Percentiles rank a stretch among this genome's conserved stretches.
Evolutionary conservation across 768 basidiomycete species (phyloP).

Genomic region (Termitomyces sp.): DNA sequence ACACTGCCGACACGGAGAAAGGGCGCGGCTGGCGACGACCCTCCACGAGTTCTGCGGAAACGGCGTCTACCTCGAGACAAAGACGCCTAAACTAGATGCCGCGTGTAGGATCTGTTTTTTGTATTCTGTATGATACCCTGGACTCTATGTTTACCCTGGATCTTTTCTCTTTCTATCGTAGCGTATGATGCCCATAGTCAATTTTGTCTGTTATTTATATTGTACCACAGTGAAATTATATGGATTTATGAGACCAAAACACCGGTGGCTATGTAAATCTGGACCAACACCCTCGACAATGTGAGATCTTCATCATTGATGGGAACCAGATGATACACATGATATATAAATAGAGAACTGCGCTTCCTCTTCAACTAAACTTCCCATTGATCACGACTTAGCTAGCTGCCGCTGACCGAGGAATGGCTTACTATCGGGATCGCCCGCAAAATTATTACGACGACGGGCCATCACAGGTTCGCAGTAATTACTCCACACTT

Average conservation of each 20-base stretch:
- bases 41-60: slow-evolving; percentile 42
- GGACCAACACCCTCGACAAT: neutral
- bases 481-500: neutral
- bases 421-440: slow-evolving; percentile 16
- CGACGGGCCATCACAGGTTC: slow-evolving; percentile 12
- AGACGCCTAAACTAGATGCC: neutral
- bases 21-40: slow-evolving; percentile 26
- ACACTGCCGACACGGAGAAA: slow-evolving; percentile 53
- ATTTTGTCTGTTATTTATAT: slow-evolving; percentile 6
- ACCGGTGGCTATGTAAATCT: neutral
- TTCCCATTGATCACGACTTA: neutral
- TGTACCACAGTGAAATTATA: neutral
- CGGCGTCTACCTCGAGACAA: slow-evolving; percentile 28
- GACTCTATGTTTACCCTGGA: slow-evolving; percentile 17
- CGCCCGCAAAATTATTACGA: slow-evolving; percentile 17
- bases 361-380: neutral
- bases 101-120: neutral
- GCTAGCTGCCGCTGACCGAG: neutral
- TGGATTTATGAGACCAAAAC: neutral
- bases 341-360: neutral
- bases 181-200: slow-evolving; percentile 4
- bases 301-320: neutral
- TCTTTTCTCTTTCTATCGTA: slow-evolving; percentile 2
- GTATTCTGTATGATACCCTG: slow-evolving; percentile 17
- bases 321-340: neutral